These are phyloP conservation scores for Henckelia pumila DNA, from an alignment of 257 asterid species.

Conservation along the genomic window DNA sequence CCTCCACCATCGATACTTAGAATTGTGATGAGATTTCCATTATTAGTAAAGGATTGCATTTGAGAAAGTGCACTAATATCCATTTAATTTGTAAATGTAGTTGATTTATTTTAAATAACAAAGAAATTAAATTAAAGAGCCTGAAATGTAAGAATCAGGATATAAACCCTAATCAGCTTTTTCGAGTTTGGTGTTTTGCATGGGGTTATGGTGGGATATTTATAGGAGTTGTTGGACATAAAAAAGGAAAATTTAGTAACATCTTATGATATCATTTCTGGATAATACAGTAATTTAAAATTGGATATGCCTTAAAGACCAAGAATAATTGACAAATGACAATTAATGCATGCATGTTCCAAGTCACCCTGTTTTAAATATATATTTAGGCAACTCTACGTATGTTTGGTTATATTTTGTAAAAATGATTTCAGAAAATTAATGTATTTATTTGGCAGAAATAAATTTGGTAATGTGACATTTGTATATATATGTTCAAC, in stretches of 20 bases:
- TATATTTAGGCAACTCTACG: too few species aligned
- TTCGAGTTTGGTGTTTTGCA: background rate
- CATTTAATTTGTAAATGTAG: background rate
- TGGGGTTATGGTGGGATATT: too few species aligned
- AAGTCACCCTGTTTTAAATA: too few species aligned
- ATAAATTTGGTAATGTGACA: too few species aligned
- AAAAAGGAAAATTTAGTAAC: background rate
- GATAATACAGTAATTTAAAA: background rate
- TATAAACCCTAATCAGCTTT: too few species aligned
- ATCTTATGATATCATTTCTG: background rate
- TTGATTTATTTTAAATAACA: too few species aligned
- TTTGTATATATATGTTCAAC: too few species aligned
- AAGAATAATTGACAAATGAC: background rate
- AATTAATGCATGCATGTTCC: background rate
- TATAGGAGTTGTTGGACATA: background rate
- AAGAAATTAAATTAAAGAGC: too few species aligned
- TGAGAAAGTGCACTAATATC: slow-evolving; percentile 8
- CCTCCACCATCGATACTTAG: slow-evolving; percentile 66
- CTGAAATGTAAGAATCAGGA: background rate
- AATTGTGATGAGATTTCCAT: slow-evolving; percentile 40
- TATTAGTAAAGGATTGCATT: slow-evolving; percentile 37
- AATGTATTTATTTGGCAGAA: too few species aligned
- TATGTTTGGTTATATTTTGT: too few species aligned
- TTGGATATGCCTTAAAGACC: background rate
- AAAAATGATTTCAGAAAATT: too few species aligned